Percentiles rank a stretch among this genome's conserved stretches.
phyloP scores from a whole-genome alignment of 768 basidiomycete species.

The Lactarius evosmus region DNA sequence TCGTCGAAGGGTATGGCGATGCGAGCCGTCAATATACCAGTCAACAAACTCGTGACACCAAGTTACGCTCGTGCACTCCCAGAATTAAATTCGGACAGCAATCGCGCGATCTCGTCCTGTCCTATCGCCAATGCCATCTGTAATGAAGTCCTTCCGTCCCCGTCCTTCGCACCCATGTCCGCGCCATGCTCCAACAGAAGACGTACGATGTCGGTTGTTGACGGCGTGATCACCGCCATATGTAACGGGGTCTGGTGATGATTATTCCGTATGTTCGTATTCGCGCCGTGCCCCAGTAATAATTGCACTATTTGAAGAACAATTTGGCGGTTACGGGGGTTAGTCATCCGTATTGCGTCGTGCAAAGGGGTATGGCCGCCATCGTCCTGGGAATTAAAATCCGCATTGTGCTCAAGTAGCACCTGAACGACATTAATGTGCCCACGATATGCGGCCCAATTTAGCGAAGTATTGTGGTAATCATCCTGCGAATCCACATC shows the following conservation, averaged over 20 bases:
- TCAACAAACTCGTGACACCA: not conserved
- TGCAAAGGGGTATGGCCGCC: not conserved
- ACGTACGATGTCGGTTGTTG: too few relatives aligned
- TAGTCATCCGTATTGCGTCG: not conserved
- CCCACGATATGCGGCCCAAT: too few relatives aligned
- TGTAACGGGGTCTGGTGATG: too few relatives aligned
- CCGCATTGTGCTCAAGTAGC: not conserved
- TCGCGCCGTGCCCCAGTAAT: not conserved
- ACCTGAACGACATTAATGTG: not conserved
- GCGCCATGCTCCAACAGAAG: too few relatives aligned
- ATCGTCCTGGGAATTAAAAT: not conserved
- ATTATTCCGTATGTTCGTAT: not conserved
- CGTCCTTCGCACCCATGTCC: too few relatives aligned
- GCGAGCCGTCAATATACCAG: too few relatives aligned
- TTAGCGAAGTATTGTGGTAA: too few relatives aligned
- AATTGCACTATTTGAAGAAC: not conserved
- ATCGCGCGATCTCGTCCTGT: too few relatives aligned
- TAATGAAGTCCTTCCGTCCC: not conserved
- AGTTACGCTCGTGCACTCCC: not conserved
- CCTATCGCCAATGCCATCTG: too few relatives aligned
- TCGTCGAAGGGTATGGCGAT: too few relatives aligned
- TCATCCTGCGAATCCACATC: too few relatives aligned
- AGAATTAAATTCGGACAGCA: not conserved
- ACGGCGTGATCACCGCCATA: too few relatives aligned
- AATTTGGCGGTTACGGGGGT: not conserved